Base-by-base conservation (phyloP, 768 basidiomycete species). In the Pulveroboletus sp. region DNA sequence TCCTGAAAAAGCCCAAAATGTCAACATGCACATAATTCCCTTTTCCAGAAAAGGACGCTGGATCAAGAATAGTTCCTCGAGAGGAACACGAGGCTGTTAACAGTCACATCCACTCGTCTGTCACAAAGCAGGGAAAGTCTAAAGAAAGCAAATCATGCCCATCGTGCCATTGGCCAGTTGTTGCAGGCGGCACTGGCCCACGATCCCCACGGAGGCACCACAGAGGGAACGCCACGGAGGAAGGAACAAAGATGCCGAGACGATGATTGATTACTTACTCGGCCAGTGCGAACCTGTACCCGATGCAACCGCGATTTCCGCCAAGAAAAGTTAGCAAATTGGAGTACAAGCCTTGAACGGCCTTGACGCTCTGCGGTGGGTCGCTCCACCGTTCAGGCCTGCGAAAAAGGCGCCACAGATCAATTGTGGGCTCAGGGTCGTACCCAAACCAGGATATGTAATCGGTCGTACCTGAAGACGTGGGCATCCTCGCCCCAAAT, bases 401-500 rank as follows among this genome's bases (percentile, higher is more conserved):
- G 62, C 55, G 51, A 29, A 29, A n/a, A 56, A 56, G 19, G 47
- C 46, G 58, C 57, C 56, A 57, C 51, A 38, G 50, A 54, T 58
- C 55, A 64, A 51, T 45, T 53, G 49, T 27, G 45, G 52, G 35
- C 27, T 56, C 62, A 61, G 58, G 55, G 60, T 54, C 51, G 41
- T n/a, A n/a, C 57, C 53, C 35, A 45, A 26, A 32, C 47, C 12
- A 61, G 61, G 62, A 55, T 47, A 51, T 29, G 45, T 47, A 53
- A 62, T n/a, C n/a, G n/a, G n/a, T n/a, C 74, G 44, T 68, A 78
- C 70, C 77, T 71, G 71, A 88, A 88, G 53, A 67, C 69, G 35
- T 71, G 61, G n/a, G 83, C 83, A 60, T 89, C 83, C 23, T 71
- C 71, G 13, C 87, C 86, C 81, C 85, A 90, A 17, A 83, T 67